Evolutionary conservation across 192 early-diverging fungal genomes (phyloP).

Genomic region (Phlyctochytrium bullatum): DNA sequence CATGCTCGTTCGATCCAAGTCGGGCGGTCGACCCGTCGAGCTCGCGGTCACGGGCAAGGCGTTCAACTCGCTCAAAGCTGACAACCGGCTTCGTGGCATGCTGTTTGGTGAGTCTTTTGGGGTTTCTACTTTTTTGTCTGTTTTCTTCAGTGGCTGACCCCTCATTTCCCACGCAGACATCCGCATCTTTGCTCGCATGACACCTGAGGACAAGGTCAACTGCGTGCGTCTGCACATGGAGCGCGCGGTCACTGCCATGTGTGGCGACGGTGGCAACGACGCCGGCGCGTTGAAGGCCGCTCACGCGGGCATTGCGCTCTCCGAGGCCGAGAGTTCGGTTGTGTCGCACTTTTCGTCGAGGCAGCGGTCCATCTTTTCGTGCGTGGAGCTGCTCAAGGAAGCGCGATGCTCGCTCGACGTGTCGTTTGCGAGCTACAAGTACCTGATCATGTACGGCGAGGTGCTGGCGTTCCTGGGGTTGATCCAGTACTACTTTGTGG

Average conservation of each 20-base stretch:
- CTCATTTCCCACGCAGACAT: slow-evolving; percentile 34
- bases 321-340: slow-evolving; percentile 78
- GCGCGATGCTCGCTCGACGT: slow-evolving; percentile 74
- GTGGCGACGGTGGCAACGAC: slow-evolving; percentile 87
- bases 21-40: slow-evolving; percentile 46
- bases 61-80: slow-evolving; percentile 49
- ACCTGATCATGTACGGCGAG: slow-evolving; percentile 66
- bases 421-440: slow-evolving; percentile 76
- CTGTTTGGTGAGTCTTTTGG: too few relatives aligned
- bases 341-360: slow-evolving; percentile 77
- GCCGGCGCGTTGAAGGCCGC: slow-evolving; percentile 77
- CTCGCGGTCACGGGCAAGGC: slow-evolving; percentile 72
- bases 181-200: slow-evolving; percentile 77
- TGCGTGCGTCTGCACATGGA: slow-evolving; percentile 78
- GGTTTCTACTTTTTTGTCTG: slow-evolving; percentile 4
- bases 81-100: slow-evolving; percentile 46
- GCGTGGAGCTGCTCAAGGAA: slow-evolving; percentile 71
- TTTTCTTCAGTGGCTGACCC: neutral
- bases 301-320: slow-evolving; percentile 77
- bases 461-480: slow-evolving; percentile 67
- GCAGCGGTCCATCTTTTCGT: slow-evolving; percentile 58
- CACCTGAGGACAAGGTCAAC: slow-evolving; percentile 72
- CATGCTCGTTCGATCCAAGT: slow-evolving; percentile 5
- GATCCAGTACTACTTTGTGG: slow-evolving; percentile 72
- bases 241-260: slow-evolving; percentile 76